Evolutionary conservation across 2,329 filamentous ascomycete genomes (phyloP), one percentile per base, ranked within the genome.

Genomic region (Metarhizium humberi): DNA sequence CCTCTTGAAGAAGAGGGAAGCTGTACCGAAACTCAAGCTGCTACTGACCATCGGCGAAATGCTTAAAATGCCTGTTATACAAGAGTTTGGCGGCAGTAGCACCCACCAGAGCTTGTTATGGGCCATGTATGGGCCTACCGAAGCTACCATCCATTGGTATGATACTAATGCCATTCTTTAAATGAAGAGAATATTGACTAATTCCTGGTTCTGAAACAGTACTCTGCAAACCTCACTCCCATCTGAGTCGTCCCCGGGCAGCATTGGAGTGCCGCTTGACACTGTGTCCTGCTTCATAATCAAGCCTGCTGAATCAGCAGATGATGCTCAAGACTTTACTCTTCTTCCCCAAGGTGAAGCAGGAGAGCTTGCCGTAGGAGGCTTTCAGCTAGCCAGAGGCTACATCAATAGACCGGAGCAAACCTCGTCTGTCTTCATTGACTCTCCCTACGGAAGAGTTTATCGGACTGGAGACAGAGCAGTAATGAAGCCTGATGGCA

Each of bases 81-180:
- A 81, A 40, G 90, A 95, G 65, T 96, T 94, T 74, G 90, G 90
- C 6, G 82, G 82, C 2, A 72, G 75, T 10, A 64, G 69, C 0
- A 65, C 65, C 0, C 71, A 70, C 7, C 66, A 74, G 2, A 85
- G 87, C 61, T 84, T 95, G 47, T 76, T 96, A 1, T 92, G 90
- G 80, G 92, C 86, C 38, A 95, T 96, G 90, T 96, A 96, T 66
- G 92, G 92, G 0, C 92, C 92, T 1, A 96, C 92, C 0, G 92
- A 96, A 71, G 90, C 90, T 7, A 84, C 91, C 0, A 95, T 96
- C 56, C 92, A 96, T 67, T 96, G 81, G 78, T 79, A 64, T 69
- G 72, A 53, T 25, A 7, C n/a, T 16, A 13, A 8, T 42, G 32
- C 25, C 47, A 8, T 40, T 25, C 20, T 38, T 3, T 8, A 25